Conservation (phyloP, 169 alveolate genomes). For the Plasmodium gallinaceum region DNA sequence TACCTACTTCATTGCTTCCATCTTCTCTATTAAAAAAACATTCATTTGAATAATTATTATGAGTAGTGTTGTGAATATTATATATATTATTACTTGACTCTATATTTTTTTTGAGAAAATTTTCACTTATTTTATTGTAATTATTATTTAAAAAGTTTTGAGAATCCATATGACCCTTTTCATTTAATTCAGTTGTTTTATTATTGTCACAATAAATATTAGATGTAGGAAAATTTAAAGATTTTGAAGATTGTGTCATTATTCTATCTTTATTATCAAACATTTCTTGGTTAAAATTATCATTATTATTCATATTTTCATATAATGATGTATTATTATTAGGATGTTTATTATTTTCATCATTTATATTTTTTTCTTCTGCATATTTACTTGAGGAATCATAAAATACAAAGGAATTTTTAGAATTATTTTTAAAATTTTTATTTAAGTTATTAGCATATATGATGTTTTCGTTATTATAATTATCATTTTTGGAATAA, state of each 20-base stretch:
- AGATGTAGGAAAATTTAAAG: not conserved
- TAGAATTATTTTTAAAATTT: not conserved
- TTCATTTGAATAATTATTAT: constrained; percentile 9
- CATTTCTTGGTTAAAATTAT: not conserved
- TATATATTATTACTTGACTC: constrained; percentile 21
- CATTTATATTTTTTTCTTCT: not conserved
- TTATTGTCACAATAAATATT: not conserved
- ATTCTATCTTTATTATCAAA: constrained; percentile 11
- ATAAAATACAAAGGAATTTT: not conserved
- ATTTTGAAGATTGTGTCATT: not conserved
- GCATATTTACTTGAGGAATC: constrained; percentile 12
- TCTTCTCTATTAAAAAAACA: constrained; percentile 3
- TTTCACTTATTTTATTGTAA: constrained; percentile 19
- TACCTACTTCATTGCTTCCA: not conserved
- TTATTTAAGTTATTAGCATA: constrained; percentile 17
- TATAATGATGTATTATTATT: not conserved
- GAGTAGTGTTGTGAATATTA: not conserved
- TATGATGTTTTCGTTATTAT: not conserved
- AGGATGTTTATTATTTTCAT: not conserved
- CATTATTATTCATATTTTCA: not conserved
- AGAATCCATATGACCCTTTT: not conserved
- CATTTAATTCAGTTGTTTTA: not conserved
- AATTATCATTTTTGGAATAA: not conserved
- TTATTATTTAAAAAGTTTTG: constrained; percentile 4
- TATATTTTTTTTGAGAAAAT: not conserved